Percentiles rank a stretch among this genome's conserved stretches.
Evolutionary conservation across 108 stramenopile species (phyloP).

Genomic region (Mediolabrus comicus): DNA sequence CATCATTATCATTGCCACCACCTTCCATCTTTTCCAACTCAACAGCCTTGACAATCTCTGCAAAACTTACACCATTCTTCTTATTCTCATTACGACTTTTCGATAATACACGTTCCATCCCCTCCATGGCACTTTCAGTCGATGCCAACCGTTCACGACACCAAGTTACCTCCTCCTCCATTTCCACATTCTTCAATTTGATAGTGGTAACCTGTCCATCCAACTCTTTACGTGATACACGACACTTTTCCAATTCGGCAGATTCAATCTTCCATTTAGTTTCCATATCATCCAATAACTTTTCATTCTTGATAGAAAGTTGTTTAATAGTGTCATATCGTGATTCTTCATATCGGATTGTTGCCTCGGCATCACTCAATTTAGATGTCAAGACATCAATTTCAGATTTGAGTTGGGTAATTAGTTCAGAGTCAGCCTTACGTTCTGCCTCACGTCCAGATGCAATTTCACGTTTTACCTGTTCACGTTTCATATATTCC

Average conservation of each 20-base stretch:
- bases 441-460: conserved; percentile 33
- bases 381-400: conserved; percentile 5
- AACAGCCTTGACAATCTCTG: conserved; percentile 23
- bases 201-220: conserved; percentile 5
- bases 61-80: not conserved
- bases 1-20: not conserved
- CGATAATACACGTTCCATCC: conserved; percentile 36
- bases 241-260: conserved; percentile 32
- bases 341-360: conserved; percentile 38
- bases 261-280: conserved; percentile 22
- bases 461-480: conserved; percentile 29
- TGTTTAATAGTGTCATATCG: conserved; percentile 23
- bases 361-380: conserved; percentile 36
- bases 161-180: conserved; percentile 38
- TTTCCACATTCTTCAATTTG: conserved; percentile 10
- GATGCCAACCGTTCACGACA: conserved; percentile 36
- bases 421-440: conserved; percentile 11
- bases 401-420: conserved; percentile 7
- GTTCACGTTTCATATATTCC: conserved; percentile 22
- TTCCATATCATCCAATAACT: conserved; percentile 27
- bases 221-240: conserved; percentile 10
- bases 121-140: conserved; percentile 31
- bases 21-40: conserved; percentile 6
- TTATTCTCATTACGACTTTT: conserved; percentile 3
- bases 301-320: conserved; percentile 3